Evolutionary conservation across 108 stramenopile species (phyloP).

Genomic region (Pseudonitzschia delicatissima): DNA sequence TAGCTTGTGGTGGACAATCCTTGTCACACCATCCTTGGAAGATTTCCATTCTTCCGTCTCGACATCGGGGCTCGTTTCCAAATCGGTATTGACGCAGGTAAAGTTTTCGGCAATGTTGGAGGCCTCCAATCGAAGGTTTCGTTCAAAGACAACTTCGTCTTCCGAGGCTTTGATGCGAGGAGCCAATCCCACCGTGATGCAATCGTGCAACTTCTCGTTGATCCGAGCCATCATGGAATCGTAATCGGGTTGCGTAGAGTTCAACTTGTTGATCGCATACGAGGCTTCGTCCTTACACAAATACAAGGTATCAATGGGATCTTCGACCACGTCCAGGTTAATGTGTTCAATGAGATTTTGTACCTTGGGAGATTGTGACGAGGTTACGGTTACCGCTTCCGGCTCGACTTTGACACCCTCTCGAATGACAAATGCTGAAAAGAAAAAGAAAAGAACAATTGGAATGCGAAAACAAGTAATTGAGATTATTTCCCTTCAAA

Average conservation of each 20-base stretch:
- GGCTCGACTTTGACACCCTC: slow-evolving; percentile 27
- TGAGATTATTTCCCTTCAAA: neutral
- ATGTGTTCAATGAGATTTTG: slow-evolving; percentile 3
- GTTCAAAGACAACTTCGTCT: slow-evolving; percentile 59
- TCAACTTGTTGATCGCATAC: slow-evolving; percentile 44
- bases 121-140: slow-evolving; percentile 39
- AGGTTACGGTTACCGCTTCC: neutral
- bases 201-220: slow-evolving; percentile 33
- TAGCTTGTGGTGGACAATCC: slow-evolving; percentile 51
- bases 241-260: slow-evolving; percentile 1
- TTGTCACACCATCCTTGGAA: slow-evolving; percentile 23
- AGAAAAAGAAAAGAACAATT: neutral
- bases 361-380: neutral
- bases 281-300: slow-evolving; percentile 33
- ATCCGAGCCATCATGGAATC: slow-evolving; percentile 3
- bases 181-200: slow-evolving; percentile 44
- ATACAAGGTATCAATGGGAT: slow-evolving; percentile 40
- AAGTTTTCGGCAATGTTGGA: slow-evolving; percentile 56
- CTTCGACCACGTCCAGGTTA: slow-evolving; percentile 43
- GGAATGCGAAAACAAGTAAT: neutral
- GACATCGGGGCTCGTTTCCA: slow-evolving; percentile 48
- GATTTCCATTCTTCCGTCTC: slow-evolving; percentile 22
- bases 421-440: slow-evolving; percentile 23
- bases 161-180: slow-evolving; percentile 36
- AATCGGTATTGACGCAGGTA: slow-evolving; percentile 53